phyloP scores from a whole-genome alignment of 805 yeast genomes.

The Wickerhamomyces chambardii region DNA sequence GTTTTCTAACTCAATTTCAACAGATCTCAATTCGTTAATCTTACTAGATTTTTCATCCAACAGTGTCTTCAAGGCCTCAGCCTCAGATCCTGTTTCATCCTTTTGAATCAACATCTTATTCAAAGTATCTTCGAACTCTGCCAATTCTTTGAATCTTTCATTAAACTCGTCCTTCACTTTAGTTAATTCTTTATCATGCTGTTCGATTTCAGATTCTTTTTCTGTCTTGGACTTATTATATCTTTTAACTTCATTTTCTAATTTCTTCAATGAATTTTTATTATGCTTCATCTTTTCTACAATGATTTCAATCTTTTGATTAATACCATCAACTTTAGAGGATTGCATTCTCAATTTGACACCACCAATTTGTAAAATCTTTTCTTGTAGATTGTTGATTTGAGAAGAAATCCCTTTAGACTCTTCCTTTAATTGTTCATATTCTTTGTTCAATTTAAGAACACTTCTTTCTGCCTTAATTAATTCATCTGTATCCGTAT shows the following conservation, averaged over 20 bases:
- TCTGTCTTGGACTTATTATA: constrained; percentile 36
- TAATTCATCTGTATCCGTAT: constrained; percentile 25
- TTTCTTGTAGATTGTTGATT: constrained; percentile 57
- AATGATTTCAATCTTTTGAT: constrained; percentile 54
- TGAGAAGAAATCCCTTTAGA: constrained; percentile 46
- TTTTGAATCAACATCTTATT: constrained; percentile 18
- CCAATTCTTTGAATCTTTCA: constrained; percentile 15
- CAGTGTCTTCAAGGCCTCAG: constrained; percentile 32
- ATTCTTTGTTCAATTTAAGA: constrained; percentile 27
- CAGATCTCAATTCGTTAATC: constrained; percentile 49
- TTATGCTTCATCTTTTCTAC: constrained; percentile 49
- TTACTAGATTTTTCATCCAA: constrained; percentile 29
- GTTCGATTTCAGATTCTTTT: constrained; percentile 36
- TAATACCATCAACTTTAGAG: constrained; percentile 70
- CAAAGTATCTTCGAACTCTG: constrained; percentile 24
- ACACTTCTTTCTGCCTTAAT: constrained; percentile 25
- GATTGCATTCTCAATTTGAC: constrained; percentile 70
- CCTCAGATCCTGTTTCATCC: constrained; percentile 29
- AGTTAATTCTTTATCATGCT: constrained; percentile 23
- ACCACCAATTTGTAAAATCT: constrained; percentile 90
- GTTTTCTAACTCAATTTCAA: constrained; percentile 58
- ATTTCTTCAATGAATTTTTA: constrained; percentile 45
- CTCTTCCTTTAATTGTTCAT: constrained; percentile 36
- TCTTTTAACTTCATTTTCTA: constrained; percentile 55
- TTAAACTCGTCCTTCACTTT: constrained; percentile 21